Evolutionary conservation across 768 basidiomycete species (phyloP).

Genomic region (Boletus rubroflammeus): DNA sequence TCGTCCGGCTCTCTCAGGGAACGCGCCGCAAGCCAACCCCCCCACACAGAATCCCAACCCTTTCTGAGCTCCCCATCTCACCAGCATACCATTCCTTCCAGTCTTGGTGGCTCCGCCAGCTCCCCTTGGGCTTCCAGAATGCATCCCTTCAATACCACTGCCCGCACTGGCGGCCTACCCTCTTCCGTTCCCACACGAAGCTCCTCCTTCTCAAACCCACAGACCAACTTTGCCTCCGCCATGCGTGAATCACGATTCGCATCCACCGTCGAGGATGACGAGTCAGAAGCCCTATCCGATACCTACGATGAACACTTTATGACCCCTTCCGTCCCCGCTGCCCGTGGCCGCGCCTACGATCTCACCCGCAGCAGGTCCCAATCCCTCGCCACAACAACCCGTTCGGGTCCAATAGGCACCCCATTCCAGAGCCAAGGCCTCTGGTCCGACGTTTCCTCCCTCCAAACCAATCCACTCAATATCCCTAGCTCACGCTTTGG

Average conservation of each 20-base stretch:
- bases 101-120: constrained; percentile 34
- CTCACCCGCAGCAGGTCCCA: constrained; percentile 73
- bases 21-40: constrained; percentile 70
- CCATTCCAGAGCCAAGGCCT: constrained; percentile 37
- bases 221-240: constrained; percentile 54
- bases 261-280: constrained; percentile 81
- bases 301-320: constrained; percentile 57
- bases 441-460: constrained; percentile 57
- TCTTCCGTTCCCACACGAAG: constrained; percentile 61
- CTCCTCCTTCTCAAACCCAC: constrained; percentile 63
- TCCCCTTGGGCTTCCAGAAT: constrained; percentile 45
- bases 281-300: constrained; percentile 61
- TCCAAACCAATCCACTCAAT: constrained; percentile 52
- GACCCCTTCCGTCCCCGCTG: constrained; percentile 38
- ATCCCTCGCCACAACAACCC: constrained; percentile 58
- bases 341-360: constrained; percentile 63
- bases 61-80: constrained; percentile 52
- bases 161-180: constrained; percentile 32
- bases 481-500: constrained; percentile 53
- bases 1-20: constrained; percentile 49
- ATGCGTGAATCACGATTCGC: constrained; percentile 69
- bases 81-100: constrained; percentile 50
- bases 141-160: constrained; percentile 41
- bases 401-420: constrained; percentile 52
- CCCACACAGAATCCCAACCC: constrained; percentile 45